A percentile compares a stretch with the other conserved stretches of the same genome.
Evolutionary conservation across 2,329 filamentous ascomycete genomes (phyloP).

Genomic region (Calonectria pseudoturangicola): DNA sequence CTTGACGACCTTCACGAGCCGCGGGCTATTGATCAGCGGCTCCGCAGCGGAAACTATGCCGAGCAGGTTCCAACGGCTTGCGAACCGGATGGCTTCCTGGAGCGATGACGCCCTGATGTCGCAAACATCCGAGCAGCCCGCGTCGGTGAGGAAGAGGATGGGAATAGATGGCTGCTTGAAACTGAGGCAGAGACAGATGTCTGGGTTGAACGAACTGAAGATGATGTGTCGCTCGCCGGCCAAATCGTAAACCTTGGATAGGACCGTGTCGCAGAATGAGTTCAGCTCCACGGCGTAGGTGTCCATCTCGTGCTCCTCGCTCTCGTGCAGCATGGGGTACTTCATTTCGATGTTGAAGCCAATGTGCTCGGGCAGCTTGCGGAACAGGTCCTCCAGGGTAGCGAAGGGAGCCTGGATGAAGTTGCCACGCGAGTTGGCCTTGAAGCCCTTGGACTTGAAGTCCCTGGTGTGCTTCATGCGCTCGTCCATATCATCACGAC

Average conservation of each 20-base stretch:
- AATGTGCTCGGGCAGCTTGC: conserved; percentile 85
- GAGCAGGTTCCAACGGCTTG: conserved; percentile 93
- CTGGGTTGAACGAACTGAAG: conserved; percentile 97
- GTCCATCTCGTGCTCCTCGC: conserved; percentile 96
- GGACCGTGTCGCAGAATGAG: conserved; percentile 94
- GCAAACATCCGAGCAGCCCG: conserved; percentile 86
- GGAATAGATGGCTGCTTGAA: conserved; percentile 99
- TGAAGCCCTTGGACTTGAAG: conserved; percentile 96
- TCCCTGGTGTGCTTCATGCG: conserved; percentile 98
- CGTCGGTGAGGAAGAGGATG: conserved; percentile 94
- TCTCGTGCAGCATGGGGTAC: conserved; percentile 98
- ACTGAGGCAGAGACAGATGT: conserved; percentile 93
- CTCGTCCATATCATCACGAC: conserved; percentile 74
- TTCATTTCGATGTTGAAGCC: conserved; percentile 99
- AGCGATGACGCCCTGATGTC: conserved; percentile 93
- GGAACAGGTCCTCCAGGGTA: conserved; percentile 94
- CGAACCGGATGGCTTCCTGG: conserved; percentile 96
- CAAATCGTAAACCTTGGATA: conserved; percentile 92
- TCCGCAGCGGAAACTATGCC: conserved; percentile 93
- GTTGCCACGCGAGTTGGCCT: conserved; percentile 93
- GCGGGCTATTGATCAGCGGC: conserved; percentile 90
- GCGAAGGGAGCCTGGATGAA: conserved; percentile 98
- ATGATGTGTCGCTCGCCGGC: conserved; percentile 91
- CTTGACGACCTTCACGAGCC: conserved; percentile 94
- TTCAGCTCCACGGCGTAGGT: conserved; percentile 97